Conservation (phyloP, 495 filamentous ascomycete genomes). For the Daldinia concentrica region DNA sequence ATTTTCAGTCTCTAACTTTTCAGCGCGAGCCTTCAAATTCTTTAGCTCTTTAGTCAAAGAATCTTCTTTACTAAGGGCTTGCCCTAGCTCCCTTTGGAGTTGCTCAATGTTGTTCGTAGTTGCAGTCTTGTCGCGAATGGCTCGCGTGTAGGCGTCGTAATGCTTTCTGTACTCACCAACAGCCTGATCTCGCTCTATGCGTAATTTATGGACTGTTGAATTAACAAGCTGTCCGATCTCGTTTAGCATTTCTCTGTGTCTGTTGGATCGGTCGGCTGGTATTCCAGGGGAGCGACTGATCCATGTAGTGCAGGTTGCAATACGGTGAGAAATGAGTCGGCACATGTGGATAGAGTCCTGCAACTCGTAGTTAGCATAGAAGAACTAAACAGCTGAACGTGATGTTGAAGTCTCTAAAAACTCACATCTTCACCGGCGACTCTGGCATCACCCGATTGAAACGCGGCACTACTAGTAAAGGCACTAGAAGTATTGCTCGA, state of each 20-base stretch:
- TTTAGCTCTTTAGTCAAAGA: neutral
- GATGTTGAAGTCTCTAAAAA: neutral
- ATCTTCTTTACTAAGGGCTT: conserved; percentile 2
- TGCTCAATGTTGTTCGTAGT: neutral
- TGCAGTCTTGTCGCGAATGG: neutral
- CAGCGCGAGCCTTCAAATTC: neutral
- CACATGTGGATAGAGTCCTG: conserved; percentile 6
- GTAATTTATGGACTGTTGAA: neutral
- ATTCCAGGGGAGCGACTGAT: neutral
- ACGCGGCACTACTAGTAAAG: neutral
- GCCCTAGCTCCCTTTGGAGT: conserved; percentile 6
- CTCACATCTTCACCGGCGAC: conserved; percentile 19
- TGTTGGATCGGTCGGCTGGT: neutral
- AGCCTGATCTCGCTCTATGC: conserved; percentile 10
- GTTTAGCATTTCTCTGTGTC: neutral
- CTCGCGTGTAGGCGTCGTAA: neutral
- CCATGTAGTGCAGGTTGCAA: neutral
- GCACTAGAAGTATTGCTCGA: conserved; percentile 11
- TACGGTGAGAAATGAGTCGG: conserved; percentile 7
- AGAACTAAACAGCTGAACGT: neutral
- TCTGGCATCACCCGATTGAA: neutral
- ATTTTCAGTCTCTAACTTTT: neutral
- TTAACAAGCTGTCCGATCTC: conserved; percentile 16
- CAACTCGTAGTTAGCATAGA: conserved; percentile 9
- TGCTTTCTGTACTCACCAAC: neutral